Evolutionary conservation across 192 early-diverging fungal genomes (phyloP).

Genomic region (Gaertneriomyces semiglobifer): DNA sequence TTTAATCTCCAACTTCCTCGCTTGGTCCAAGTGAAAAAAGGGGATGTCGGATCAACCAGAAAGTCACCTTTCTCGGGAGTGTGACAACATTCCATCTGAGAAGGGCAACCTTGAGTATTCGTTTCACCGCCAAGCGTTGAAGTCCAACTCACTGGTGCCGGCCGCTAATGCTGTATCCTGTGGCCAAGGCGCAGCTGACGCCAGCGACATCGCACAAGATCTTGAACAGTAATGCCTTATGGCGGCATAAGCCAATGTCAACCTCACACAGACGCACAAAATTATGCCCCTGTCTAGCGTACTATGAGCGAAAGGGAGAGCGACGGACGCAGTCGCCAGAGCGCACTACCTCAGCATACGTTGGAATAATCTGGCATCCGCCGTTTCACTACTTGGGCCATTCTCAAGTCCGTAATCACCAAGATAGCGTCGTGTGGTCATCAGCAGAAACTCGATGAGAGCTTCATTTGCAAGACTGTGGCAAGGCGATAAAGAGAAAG

Average conservation of each 20-base stretch:
- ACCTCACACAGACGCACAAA: conserved; percentile 46
- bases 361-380: conserved; percentile 37
- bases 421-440: conserved; percentile 33
- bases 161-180: conserved; percentile 47
- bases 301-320: not conserved
- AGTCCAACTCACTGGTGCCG: conserved; percentile 43
- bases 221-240: conserved; percentile 54
- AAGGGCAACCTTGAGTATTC: not conserved
- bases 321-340: not conserved
- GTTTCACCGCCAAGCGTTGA: too few relatives aligned
- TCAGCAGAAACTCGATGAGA: conserved; percentile 44
- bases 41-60: conserved; percentile 49
- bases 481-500: not conserved
- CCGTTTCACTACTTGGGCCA: conserved; percentile 40
- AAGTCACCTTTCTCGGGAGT: conserved; percentile 35
- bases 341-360: conserved; percentile 38
- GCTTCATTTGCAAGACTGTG: conserved; percentile 5
- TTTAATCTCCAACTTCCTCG: conserved; percentile 40
- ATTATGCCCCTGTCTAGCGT: conserved; percentile 47
- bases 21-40: conserved; percentile 52
- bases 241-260: conserved; percentile 46
- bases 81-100: conserved; percentile 53
- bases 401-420: conserved; percentile 48
- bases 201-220: conserved; percentile 44
- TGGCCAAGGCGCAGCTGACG: conserved; percentile 48